Conservation (phyloP, 331 rosid species). For the Pyrus hybrid region DNA sequence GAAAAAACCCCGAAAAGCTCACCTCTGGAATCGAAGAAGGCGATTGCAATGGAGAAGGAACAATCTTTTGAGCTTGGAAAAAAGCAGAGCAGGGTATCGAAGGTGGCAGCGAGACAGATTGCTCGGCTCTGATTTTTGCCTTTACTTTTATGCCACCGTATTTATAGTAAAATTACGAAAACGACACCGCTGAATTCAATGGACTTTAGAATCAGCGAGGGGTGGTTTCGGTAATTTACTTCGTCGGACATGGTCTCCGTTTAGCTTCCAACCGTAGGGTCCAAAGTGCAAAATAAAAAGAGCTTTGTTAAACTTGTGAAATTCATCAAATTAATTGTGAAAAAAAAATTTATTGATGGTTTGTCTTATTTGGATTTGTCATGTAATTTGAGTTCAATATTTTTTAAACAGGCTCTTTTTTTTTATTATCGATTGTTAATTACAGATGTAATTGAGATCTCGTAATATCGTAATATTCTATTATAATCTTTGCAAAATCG, state of each 20-base stretch:
- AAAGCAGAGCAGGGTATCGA: background rate
- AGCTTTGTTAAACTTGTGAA: too few relatives aligned
- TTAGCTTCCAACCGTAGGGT: background rate
- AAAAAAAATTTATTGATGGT: too few relatives aligned
- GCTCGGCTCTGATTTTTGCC: too few relatives aligned
- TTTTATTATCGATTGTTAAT: too few relatives aligned
- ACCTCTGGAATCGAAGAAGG: background rate
- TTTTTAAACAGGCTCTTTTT: too few relatives aligned
- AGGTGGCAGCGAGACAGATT: background rate
- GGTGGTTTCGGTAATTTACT: slow-evolving; percentile 1
- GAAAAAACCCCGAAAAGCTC: background rate
- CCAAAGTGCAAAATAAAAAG: background rate
- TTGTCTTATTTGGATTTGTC: too few relatives aligned
- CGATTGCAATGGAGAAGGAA: background rate
- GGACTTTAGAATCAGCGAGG: background rate
- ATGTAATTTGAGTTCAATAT: too few relatives aligned
- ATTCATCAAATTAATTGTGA: too few relatives aligned
- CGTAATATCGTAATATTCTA: too few relatives aligned
- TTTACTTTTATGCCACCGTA: background rate
- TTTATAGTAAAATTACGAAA: background rate
- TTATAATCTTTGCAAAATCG: too few relatives aligned
- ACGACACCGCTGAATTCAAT: background rate
- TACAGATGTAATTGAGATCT: too few relatives aligned
- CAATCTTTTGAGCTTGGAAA: background rate
- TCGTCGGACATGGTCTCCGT: background rate